Conservation (phyloP, 495 filamentous ascomycete species). For the Xylaria sp. region DNA sequence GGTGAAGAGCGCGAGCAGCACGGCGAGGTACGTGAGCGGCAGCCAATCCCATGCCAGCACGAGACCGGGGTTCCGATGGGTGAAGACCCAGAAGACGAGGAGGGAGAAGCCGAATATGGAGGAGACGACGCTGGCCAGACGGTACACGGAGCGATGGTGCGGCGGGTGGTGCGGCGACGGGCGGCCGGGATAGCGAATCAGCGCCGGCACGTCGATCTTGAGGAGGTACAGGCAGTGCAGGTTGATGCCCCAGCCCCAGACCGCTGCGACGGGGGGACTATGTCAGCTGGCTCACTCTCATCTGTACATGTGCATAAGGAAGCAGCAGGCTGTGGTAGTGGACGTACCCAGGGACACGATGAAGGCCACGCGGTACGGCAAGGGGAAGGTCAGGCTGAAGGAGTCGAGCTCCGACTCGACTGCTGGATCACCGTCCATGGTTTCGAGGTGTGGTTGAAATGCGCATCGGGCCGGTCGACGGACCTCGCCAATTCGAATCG, state of each 20-base stretch:
- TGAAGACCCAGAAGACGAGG: slow-evolving; percentile 80
- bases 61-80: slow-evolving; percentile 67
- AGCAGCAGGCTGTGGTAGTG: slow-evolving; percentile 23
- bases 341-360: slow-evolving; percentile 77
- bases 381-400: slow-evolving; percentile 83
- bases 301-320: slow-evolving; percentile 18
- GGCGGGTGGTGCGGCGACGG: slow-evolving; percentile 67
- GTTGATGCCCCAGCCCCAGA: slow-evolving; percentile 92
- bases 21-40: slow-evolving; percentile 77
- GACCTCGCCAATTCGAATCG: neutral
- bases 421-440: slow-evolving; percentile 81
- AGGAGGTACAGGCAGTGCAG: slow-evolving; percentile 77
- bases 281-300: slow-evolving; percentile 2
- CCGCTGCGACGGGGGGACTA: slow-evolving; percentile 55
- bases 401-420: slow-evolving; percentile 82
- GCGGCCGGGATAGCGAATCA: slow-evolving; percentile 80
- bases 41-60: slow-evolving; percentile 81
- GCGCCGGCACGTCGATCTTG: slow-evolving; percentile 80
- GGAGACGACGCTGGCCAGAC: slow-evolving; percentile 76
- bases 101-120: slow-evolving; percentile 73
- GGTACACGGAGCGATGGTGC: slow-evolving; percentile 83
- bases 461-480: slow-evolving; percentile 29
- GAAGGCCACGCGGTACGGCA: slow-evolving; percentile 82
- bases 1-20: slow-evolving; percentile 72
- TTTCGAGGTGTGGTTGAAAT: slow-evolving; percentile 40